Evolutionary conservation across 768 basidiomycete species (phyloP).

Genomic region (Hericium erinaceus): DNA sequence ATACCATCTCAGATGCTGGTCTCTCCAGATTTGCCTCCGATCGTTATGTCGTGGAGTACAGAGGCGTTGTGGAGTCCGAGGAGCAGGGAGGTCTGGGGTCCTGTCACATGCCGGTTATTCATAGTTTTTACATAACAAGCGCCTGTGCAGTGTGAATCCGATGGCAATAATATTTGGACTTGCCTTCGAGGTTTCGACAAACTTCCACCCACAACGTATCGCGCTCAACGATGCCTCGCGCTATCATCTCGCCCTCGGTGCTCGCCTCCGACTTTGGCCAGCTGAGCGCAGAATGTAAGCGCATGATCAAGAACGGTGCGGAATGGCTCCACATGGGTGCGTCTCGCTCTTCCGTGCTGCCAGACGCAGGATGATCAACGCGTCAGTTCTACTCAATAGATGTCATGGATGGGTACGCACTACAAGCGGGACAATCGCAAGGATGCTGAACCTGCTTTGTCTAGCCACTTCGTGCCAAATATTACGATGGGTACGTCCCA

Average conservation of each 20-base stretch:
- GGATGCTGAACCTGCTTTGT: slow-evolving; percentile 1
- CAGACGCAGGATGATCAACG: slow-evolving; percentile 1
- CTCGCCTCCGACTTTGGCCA: slow-evolving; percentile 96
- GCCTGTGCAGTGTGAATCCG: too few species aligned
- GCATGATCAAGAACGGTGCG: slow-evolving; percentile 92
- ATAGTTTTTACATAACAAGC: too few species aligned
- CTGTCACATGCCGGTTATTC: too few species aligned
- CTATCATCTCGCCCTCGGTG: slow-evolving; percentile 95
- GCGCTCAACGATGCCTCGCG: slow-evolving; percentile 57
- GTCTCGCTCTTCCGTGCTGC: slow-evolving; percentile 9
- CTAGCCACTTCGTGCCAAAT: slow-evolving; percentile 95
- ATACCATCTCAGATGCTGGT: too few species aligned
- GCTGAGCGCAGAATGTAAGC: slow-evolving; percentile 88
- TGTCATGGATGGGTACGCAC: slow-evolving; percentile 89
- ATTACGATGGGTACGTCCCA: slow-evolving; percentile 82
- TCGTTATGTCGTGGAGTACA: too few species aligned
- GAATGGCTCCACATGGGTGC: slow-evolving; percentile 98
- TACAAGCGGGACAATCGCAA: background rate
- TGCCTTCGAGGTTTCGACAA: too few species aligned
- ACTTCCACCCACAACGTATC: too few species aligned
- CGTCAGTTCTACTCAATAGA: slow-evolving; percentile 35
- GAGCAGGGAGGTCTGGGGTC: too few species aligned
- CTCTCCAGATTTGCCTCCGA: too few species aligned
- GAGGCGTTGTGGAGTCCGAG: too few species aligned
- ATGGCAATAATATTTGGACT: too few species aligned